Base-by-base conservation (phyloP, 2,329 filamentous ascomycete genomes). In the Trichoderma hamatum region DNA sequence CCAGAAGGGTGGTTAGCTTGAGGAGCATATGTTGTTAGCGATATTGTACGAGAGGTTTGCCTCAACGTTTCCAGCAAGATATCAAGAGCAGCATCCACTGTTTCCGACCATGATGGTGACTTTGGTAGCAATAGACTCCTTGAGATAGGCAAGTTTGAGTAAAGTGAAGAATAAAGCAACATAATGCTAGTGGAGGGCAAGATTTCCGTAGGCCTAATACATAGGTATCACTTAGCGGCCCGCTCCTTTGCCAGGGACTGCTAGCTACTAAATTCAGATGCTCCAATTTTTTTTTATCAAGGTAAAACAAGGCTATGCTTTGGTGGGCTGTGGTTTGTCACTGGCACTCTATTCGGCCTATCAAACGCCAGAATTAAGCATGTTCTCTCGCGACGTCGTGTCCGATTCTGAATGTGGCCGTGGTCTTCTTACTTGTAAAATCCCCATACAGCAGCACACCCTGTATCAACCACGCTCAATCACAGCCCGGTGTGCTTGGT, bases 361-460 rank as follows among this genome's bases (percentile, higher is more conserved):
- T 67, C 52, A 67, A 66, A 66, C 36, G 36, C 54, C 43, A 59
- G 39, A 34, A 59, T 36, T n/a, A 21, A 36, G 55, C 64, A 59
- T 67, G 64, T 59, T 52, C 52, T 26, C 58, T 67, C 39, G 64
- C 54, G 63, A 66, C 63, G 52, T 30, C 51, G 59, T 66, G 43
- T 67, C 36, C 16, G 28, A 32, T 32, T 58, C 30, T 51, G 14
- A 43, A 43, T 65, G 62, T 51, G 49, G 51, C 51, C 39, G 36
- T 26, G 28, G 39, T 46, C 9, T 21, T 24, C 10, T 58, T 28
- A 36, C 39, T 24, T 49, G 7, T 28, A 34, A 32, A 16, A 28
- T n/a, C 24, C 59, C 26, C 39, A 32, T 46, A 58, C 13, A 49
- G 30, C 52, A 58, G 19, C 63, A 43, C 26, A 10, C 32, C 19